Evolutionary conservation across 306 rosid genomes (phyloP), one percentile per base, ranked within the genome.

Genomic region (Fagus sylvatica): DNA sequence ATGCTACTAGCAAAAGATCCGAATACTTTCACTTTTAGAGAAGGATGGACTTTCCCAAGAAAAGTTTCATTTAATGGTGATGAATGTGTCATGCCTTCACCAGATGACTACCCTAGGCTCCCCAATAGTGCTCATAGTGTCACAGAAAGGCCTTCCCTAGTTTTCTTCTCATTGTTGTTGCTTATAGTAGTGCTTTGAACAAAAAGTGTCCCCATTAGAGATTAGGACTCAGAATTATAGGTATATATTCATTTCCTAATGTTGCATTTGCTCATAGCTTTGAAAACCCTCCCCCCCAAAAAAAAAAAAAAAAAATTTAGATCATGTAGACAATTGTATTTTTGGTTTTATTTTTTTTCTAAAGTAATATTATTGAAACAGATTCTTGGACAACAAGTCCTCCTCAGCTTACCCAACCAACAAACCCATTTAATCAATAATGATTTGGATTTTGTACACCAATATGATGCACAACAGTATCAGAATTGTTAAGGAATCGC

Each of bases 21-120:
- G 17, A 87, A 85, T 48, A 76, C 66, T 22, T 93, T 91, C 78
- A 93, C 84, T 22, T 93, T 91, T 80, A 84, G 53, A 42, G 87
- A 81, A 74, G 98, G 98, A 53, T 91, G 96, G 97, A 66, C 88
- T 39, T 91, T 93, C 78, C 98, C 96, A 0, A 88, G 92, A 79
- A 93, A 73, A 64, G 75, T 93, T 74, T 84, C 84, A 22, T 93
- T 91, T 41, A 88, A 93, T 76, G 97, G 96, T 0, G 96, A 93
- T 75, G 90, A 86, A 10, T 93, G 98, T 82, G 97, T 90, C 4
- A 86, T 91, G 92, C 96, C 98, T 13, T 83, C 88, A 64, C 96
- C 97, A 4, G 90, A 91, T 16, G 53, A 79, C 1, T 93, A 85
- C 56, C 98, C 96, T 1, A 68, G 65, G 32, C 92, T 93, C 4